These are phyloP conservation scores for Tetrahymena borealis DNA, from an alignment of 73 alveolate genomes.

Conservation along the genomic window DNA sequence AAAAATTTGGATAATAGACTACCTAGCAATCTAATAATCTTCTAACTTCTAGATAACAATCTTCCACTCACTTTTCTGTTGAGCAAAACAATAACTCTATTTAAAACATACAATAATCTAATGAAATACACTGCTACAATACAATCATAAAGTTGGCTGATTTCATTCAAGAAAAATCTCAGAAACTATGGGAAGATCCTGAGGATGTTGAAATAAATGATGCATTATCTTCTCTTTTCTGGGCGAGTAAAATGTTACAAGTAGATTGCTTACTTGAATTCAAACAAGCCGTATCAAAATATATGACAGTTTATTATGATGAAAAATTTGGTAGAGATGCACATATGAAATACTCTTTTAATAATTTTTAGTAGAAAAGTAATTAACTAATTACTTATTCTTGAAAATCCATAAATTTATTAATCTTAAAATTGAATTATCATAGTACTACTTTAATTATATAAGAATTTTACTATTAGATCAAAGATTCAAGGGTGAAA, in stretches of 20 bases:
- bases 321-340: neutral
- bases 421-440: too few species aligned
- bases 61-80: neutral
- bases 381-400: neutral
- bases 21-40: neutral
- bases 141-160: neutral
- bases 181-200: neutral
- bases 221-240: neutral
- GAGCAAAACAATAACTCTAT: neutral
- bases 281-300: neutral
- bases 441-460: too few species aligned
- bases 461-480: too few species aligned
- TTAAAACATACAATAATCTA: neutral
- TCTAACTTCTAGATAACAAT: neutral
- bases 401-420: too few species aligned
- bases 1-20: neutral
- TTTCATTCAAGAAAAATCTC: neutral
- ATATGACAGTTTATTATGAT: neutral
- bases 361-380: neutral
- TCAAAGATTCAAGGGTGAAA: too few species aligned
- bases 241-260: neutral
- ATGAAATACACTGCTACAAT: neutral
- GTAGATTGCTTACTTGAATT: neutral
- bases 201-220: neutral
- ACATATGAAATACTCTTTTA: neutral